These are phyloP conservation scores for Aspergillus nidulans DNA, from an alignment of 495 filamentous ascomycete species.

Conservation along the genomic window DNA sequence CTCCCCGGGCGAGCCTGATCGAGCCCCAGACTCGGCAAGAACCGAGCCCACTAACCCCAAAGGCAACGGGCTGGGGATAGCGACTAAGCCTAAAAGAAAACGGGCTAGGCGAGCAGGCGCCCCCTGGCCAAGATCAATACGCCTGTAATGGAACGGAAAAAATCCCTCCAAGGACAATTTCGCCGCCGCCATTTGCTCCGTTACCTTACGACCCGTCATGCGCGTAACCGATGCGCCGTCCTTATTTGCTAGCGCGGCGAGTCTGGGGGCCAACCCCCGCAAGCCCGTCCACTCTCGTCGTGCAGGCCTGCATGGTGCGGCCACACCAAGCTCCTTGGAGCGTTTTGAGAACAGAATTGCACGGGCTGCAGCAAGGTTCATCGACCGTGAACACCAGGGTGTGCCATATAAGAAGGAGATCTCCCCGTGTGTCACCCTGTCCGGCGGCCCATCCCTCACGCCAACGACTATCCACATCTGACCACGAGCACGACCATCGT, in stretches of 20 bases:
- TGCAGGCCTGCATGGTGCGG: not conserved
- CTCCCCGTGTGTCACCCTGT: not conserved
- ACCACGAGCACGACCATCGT: not conserved
- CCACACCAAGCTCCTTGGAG: not conserved
- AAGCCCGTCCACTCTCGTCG: not conserved
- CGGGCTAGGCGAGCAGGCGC: not conserved
- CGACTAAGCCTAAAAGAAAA: not conserved
- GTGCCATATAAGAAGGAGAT: not conserved
- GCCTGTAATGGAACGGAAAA: not conserved
- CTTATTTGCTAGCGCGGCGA: not conserved
- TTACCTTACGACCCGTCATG: not conserved
- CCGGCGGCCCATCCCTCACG: not conserved
- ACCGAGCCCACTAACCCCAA: not conserved
- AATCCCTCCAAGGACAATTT: conserved; percentile 4
- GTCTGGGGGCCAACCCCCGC: conserved; percentile 1
- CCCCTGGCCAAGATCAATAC: not conserved
- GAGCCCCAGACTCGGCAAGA: not conserved
- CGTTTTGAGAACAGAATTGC: not conserved
- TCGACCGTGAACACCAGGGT: not conserved
- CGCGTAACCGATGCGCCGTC: not conserved
- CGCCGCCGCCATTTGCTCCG: not conserved
- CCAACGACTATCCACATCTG: not conserved
- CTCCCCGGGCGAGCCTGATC: too few relatives aligned
- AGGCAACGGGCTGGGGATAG: not conserved
- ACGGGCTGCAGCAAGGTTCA: not conserved